Evolutionary conservation across 805 yeast genomes (phyloP), one percentile per base, ranked within the genome.

Genomic region (Blastobotrys americana): DNA sequence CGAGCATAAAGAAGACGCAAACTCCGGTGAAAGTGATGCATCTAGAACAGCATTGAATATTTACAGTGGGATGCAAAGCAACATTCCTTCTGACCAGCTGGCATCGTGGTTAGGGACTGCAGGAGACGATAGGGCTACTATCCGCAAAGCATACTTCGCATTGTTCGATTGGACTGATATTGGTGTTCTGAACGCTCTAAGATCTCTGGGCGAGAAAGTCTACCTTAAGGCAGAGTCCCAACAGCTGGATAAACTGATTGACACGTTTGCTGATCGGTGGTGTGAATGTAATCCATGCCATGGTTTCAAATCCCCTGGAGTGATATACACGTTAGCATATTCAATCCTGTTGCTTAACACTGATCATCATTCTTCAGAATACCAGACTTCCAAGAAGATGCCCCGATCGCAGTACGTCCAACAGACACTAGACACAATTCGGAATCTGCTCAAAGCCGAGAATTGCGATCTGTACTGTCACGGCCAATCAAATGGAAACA

Each of bases 201-300:
- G 87, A 31, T 61, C 60, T 34, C 64, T 86, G 28, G 84, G 94
- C 51, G 70, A 73, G 23, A 76, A 71, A 51, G 57, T 86, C 16
- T 83, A 81, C 61, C 70, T 87, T 53, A 78, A 78, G 55, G 95
- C 90, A 4, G 95, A 87, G 61, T 78, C 93, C 1, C 89, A 83
- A 53, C 84, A 82, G 56, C 78, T 86, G 47, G 94, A 86, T 61
- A 71, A 83, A 37, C 73, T 86, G 15, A 63, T 87, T 43, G 80
- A 82, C 37, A 70, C 80, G 2, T 80, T 84, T 58, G 74, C 93
- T 13, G 71, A 70, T 45, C 72, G 80, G 46, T 86, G 88, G 80
- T 63, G 69, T 22, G 61, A 60, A 22, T 74, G 62, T 62, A 65
- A 77, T 67, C 64, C 70, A 21, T 65, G 55, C 44, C 74, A 70